phyloP scores from a whole-genome alignment of 306 rosid species.

The Cercis canadensis region DNA sequence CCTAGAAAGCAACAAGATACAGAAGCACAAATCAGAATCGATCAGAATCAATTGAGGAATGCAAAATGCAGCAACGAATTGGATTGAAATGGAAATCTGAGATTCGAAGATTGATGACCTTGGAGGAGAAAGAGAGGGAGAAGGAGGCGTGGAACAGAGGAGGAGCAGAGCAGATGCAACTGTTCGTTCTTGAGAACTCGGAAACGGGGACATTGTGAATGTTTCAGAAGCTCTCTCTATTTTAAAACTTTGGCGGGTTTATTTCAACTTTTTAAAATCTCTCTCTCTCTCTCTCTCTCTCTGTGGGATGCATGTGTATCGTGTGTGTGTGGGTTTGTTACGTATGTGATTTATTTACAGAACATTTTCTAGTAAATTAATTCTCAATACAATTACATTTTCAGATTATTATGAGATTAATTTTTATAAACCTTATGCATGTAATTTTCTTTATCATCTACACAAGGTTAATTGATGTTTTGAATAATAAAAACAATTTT shows the following conservation, averaged over 20 bases:
- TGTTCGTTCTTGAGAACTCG: conserved; percentile 58
- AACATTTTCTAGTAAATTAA: no score
- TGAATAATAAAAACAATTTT: no score
- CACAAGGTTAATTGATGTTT: no score
- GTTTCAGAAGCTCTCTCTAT: conserved; percentile 22
- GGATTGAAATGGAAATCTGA: not conserved
- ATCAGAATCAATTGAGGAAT: not conserved
- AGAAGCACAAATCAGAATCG: conserved; percentile 33
- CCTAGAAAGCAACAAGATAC: conserved; percentile 42
- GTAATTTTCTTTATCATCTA: no score
- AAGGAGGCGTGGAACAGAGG: conserved; percentile 52
- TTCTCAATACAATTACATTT: no score
- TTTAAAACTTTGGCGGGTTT: conserved; percentile 67
- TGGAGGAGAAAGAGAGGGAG: conserved; percentile 39
- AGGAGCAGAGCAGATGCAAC: conserved; percentile 88
- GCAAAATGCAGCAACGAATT: not conserved
- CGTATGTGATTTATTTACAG: no score
- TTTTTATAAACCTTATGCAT: no score
- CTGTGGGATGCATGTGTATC: not conserved
- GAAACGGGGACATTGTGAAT: conserved; percentile 60
- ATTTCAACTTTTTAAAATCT: conserved; percentile 35
- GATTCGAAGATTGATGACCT: conserved; percentile 37
- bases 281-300: conserved; percentile 22
- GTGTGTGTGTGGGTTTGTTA: no score
- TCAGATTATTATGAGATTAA: no score